phyloP scores from a whole-genome alignment of 139 green algal species.

The Medakamo hakoo region DNA sequence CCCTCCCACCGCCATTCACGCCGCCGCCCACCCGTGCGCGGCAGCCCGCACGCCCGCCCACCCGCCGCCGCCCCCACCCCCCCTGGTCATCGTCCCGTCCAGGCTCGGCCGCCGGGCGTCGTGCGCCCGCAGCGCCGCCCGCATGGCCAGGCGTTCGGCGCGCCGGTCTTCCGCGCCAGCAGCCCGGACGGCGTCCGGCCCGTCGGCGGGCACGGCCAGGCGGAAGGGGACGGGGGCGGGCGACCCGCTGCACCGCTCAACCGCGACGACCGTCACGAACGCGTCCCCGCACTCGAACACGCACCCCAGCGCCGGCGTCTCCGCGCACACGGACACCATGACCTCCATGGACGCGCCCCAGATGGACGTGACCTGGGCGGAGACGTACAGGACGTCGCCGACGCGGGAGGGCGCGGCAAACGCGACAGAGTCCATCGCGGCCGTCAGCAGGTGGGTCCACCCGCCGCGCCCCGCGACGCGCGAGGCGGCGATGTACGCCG shows the following conservation, averaged over 20 bases:
- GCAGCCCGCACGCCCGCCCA: background rate
- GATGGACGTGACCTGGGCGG: slow-evolving; percentile 56
- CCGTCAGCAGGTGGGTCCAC: slow-evolving; percentile 50
- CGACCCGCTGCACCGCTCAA: slow-evolving; percentile 12
- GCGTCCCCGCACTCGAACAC: slow-evolving; percentile 58
- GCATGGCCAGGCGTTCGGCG: slow-evolving; percentile 27
- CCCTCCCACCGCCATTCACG: no score
- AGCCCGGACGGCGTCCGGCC: background rate
- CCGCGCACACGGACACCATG: slow-evolving; percentile 48
- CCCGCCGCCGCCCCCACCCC: background rate
- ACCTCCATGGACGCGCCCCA: slow-evolving; percentile 60
- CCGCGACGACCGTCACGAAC: slow-evolving; percentile 50
- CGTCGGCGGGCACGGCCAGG: background rate
- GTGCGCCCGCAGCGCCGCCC: slow-evolving; percentile 7
- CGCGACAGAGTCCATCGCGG: slow-evolving; percentile 50
- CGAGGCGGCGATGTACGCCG: slow-evolving; percentile 53
- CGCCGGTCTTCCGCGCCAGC: slow-evolving; percentile 19
- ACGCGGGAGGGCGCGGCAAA: slow-evolving; percentile 48
- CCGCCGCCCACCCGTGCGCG: background rate
- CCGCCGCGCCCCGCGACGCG: slow-evolving; percentile 32
- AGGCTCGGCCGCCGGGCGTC: slow-evolving; percentile 8
- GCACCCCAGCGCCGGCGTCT: slow-evolving; percentile 30
- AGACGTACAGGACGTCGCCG: slow-evolving; percentile 61
- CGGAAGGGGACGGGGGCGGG: slow-evolving; percentile 23
- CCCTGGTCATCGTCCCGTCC: slow-evolving; percentile 5